Conservation (phyloP, 192 early-diverging fungal genomes). For the Mortierella antarctica region DNA sequence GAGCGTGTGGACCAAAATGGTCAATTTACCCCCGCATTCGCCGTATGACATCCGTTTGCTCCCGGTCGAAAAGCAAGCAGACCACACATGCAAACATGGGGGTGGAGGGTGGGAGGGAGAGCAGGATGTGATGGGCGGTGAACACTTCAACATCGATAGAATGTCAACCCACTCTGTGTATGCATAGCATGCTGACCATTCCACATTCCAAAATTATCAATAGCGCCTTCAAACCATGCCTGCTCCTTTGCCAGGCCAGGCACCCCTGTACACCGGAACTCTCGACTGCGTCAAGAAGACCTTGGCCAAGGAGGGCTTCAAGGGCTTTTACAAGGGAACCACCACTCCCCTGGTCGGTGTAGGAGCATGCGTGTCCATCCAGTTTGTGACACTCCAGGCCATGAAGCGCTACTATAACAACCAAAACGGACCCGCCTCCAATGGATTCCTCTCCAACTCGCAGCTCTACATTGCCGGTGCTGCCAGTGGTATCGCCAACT, state of each 20-base stretch:
- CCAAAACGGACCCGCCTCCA: slow-evolving; percentile 62
- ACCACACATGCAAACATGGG: no score
- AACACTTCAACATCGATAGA: no score
- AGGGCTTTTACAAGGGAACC: slow-evolving; percentile 95
- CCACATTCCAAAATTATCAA: neutral
- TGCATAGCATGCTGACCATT: neutral
- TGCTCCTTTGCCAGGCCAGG: slow-evolving; percentile 64
- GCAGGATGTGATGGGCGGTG: no score
- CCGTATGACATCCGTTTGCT: no score
- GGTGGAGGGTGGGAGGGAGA: no score
- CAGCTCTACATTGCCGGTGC: slow-evolving; percentile 93
- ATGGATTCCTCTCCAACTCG: slow-evolving; percentile 67
- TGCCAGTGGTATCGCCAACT: slow-evolving; percentile 88
- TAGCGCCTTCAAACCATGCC: slow-evolving; percentile 94
- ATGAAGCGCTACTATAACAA: slow-evolving; percentile 84
- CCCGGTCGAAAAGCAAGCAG: no score
- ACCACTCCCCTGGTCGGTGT: slow-evolving; percentile 93
- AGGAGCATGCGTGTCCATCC: slow-evolving; percentile 97
- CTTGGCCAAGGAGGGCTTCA: slow-evolving; percentile 79
- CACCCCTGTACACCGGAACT: slow-evolving; percentile 80
- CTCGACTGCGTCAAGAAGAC: slow-evolving; percentile 92
- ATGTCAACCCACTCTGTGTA: no score
- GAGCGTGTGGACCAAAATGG: no score
- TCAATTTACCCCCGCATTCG: no score
- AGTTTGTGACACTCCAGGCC: slow-evolving; percentile 90